Conservation (phyloP, 1,284 basidiomycete genomes). For the Cryptococcus sp. region DNA sequence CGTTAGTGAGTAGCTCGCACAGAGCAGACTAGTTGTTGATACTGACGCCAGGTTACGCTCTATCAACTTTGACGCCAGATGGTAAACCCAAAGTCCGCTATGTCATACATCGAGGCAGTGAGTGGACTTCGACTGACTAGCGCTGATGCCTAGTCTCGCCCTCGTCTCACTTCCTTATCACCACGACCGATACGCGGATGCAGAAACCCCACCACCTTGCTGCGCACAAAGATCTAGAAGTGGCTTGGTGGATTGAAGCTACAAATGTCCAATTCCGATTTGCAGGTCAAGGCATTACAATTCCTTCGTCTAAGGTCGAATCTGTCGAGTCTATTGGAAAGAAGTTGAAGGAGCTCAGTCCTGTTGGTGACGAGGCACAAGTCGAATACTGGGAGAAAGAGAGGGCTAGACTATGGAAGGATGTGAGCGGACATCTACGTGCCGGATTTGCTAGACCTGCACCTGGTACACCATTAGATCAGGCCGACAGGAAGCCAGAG, state of each 20-base stretch:
- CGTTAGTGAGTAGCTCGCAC: constrained; percentile 20
- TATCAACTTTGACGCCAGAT: constrained; percentile 28
- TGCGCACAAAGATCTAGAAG: constrained; percentile 25
- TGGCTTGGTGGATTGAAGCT: constrained; percentile 42
- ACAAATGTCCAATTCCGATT: constrained; percentile 42
- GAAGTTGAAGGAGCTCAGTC: constrained; percentile 7
- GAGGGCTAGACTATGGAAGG: constrained; percentile 30
- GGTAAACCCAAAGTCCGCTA: constrained; percentile 37
- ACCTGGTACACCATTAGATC: constrained; percentile 33
- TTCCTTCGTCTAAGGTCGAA: constrained; percentile 16
- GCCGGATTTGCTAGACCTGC: constrained; percentile 42
- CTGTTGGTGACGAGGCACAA: constrained; percentile 17
- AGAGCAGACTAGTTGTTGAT: too few relatives aligned
- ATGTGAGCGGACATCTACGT: constrained; percentile 38
- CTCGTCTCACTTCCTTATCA: constrained; percentile 30
- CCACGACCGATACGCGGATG: constrained; percentile 45
- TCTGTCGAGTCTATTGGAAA: neutral
- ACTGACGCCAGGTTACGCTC: constrained; percentile 28
- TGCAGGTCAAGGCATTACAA: constrained; percentile 30
- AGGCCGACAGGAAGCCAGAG: constrained; percentile 24
- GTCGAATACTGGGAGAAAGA: constrained; percentile 38
- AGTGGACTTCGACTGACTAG: constrained; percentile 8
- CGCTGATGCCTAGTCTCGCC: constrained; percentile 24
- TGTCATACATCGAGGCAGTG: constrained; percentile 41
- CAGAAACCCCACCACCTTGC: constrained; percentile 38